Evolutionary conservation across 495 filamentous ascomycete species (phyloP).

Genomic region (Lasiosphaeria ovina): DNA sequence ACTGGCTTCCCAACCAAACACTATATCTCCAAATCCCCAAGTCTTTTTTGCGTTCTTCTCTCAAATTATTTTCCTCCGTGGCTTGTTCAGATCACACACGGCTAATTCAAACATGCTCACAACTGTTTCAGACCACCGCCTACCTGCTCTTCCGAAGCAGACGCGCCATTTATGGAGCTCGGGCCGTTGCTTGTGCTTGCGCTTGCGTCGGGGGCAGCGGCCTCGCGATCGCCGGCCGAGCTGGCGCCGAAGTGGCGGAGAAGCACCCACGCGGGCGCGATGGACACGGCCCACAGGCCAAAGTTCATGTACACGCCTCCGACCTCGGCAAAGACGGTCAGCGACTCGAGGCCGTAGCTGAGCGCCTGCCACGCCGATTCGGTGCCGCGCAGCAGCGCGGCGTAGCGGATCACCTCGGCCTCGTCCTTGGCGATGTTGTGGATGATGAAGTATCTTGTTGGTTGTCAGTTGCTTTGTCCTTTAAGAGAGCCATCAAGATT

Average conservation of each 20-base stretch:
- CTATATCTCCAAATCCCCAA: too few species aligned
- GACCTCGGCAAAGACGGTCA: conserved; percentile 57
- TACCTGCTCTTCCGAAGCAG: not conserved
- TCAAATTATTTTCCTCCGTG: too few species aligned
- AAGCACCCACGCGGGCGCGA: conserved; percentile 60
- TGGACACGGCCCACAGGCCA: conserved; percentile 55
- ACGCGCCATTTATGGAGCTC: not conserved
- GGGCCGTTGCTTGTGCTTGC: not conserved
- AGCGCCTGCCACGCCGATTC: conserved; percentile 63
- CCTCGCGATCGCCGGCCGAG: too few species aligned
- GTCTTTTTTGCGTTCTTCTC: too few species aligned
- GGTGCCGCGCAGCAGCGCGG: conserved; percentile 58
- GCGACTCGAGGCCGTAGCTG: conserved; percentile 57
- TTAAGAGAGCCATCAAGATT: not conserved
- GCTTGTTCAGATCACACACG: too few species aligned
- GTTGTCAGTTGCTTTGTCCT: too few species aligned
- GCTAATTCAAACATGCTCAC: too few species aligned
- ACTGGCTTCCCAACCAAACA: too few species aligned
- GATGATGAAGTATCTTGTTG: conserved; percentile 58
- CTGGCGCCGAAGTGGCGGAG: conserved; percentile 52
- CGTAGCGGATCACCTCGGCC: conserved; percentile 59
- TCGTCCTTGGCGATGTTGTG: conserved; percentile 55
- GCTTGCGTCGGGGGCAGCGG: not conserved
- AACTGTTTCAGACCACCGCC: not conserved
- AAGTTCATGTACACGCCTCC: conserved; percentile 64